Evolutionary conservation across 371 early-diverging fungal genomes (phyloP), one percentile per base, ranked within the genome.

Genomic region (Mucor lusitanicus): DNA sequence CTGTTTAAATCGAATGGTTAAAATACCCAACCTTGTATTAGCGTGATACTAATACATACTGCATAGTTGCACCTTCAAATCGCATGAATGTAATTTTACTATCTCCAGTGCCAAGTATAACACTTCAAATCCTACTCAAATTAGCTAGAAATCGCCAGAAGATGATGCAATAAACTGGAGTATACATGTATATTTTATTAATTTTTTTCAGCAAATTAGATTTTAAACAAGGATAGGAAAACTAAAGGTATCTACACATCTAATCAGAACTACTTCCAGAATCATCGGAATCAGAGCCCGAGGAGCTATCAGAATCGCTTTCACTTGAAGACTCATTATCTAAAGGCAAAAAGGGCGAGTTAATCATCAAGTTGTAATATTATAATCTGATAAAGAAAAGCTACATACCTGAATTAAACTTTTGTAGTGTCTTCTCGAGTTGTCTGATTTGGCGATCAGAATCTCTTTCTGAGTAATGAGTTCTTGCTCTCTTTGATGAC

Each of bases 241-340:
- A 30, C 55, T 25, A 44, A 63, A 50, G 58, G 65, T 65, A 65
- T 66, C 44, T 66, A 69, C 59, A 55, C 59, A 55, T 76, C 77
- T 84, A 89, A 80, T 91, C 90, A 61, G 89, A 87, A 76, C 87
- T 83, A 76, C 86, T 91, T 77, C 90, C 92, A 81, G 92, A 90
- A 78, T 90, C 90, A 79, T 91, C 92, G 23, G 91, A 88, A 55
- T 88, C 91, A 50, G 93, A 90, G 21, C 79, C 85, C 28, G 90
- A 90, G 9, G 87, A 86, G 57, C 85, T 87, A 39, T 84, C 83
- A 57, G 78, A 78, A 35, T 79, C 85, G 56, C 85, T 84, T 48
- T 85, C 86, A 68, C 83, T 85, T 30, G 85, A 85, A 12, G 82
- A 85, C 32, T 87, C 80, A 21, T 80, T 79, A 35, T 70, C 73